These are phyloP conservation scores for Cryphonectria nitschkei DNA, from an alignment of 2,329 filamentous ascomycete species.

Conservation along the genomic window DNA sequence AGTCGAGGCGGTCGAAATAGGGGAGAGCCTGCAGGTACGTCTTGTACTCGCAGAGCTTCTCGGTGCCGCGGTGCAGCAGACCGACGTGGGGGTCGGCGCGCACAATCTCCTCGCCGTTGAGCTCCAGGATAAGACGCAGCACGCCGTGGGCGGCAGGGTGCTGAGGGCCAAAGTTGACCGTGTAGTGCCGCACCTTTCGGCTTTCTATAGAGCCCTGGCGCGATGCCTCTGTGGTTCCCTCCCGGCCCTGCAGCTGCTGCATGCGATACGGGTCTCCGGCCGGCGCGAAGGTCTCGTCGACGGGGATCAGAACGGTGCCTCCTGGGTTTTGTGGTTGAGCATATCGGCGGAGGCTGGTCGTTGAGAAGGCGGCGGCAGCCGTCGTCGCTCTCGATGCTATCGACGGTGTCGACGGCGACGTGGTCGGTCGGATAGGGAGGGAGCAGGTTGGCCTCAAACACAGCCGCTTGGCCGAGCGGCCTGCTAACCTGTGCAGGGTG, in stretches of 20 bases:
- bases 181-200: conserved; percentile 97
- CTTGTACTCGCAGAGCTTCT: conserved; percentile 99
- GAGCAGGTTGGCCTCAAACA: conserved; percentile 52
- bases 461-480: conserved; percentile 70
- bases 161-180: conserved; percentile 98
- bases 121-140: conserved; percentile 93
- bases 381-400: conserved; percentile 36
- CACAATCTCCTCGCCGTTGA: conserved; percentile 97
- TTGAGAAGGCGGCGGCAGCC: conserved; percentile 57
- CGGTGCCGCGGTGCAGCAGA: conserved; percentile 92
- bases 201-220: conserved; percentile 53
- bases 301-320: conserved; percentile 66
- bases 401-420: conserved; percentile 30
- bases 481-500: conserved; percentile 72
- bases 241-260: conserved; percentile 46
- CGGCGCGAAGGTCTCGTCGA: conserved; percentile 65
- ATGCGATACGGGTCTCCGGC: conserved; percentile 51
- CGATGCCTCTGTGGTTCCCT: conserved; percentile 49
- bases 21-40: conserved; percentile 97
- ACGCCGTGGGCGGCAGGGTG: conserved; percentile 98
- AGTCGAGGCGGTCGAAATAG: conserved; percentile 98
- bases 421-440: conserved; percentile 32
- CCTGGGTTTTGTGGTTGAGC: conserved; percentile 57
- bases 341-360: conserved; percentile 64
- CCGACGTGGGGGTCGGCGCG: conserved; percentile 97